phyloP scores from a whole-genome alignment of 163 green algal species.

The Scenedesmus sp. region DNA sequence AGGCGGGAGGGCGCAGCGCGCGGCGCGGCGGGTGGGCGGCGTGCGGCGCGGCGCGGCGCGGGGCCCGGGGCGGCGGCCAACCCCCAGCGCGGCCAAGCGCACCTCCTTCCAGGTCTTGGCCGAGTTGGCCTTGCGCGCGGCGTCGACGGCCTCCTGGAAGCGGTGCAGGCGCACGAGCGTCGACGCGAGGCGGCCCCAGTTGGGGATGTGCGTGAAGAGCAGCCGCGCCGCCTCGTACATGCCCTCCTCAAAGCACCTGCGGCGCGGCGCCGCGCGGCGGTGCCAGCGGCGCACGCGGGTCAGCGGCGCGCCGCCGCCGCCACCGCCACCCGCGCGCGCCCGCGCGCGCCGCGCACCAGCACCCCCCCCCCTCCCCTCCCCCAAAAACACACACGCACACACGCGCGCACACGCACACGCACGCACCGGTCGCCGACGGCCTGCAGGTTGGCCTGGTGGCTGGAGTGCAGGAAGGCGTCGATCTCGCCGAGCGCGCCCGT shows the following conservation, averaged over 20 bases:
- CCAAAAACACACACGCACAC: background rate
- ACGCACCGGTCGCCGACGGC: conserved; percentile 77
- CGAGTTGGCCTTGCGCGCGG: conserved; percentile 96
- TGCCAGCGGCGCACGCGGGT: too few relatives aligned
- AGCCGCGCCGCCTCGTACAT: conserved; percentile 95
- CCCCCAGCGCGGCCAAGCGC: background rate
- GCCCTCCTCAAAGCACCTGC: conserved; percentile 90
- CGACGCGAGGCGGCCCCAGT: conserved; percentile 92
- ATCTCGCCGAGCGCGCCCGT: conserved; percentile 89
- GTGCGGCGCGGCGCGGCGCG: background rate
- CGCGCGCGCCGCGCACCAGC: background rate
- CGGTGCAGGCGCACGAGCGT: conserved; percentile 91
- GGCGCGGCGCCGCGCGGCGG: background rate
- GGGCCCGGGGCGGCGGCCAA: background rate
- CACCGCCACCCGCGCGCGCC: too few relatives aligned
- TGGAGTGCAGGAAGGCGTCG: conserved; percentile 94
- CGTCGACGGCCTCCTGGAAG: conserved; percentile 86
- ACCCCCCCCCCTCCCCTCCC: too few relatives aligned
- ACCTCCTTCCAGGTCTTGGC: conserved; percentile 98
- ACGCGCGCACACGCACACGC: background rate
- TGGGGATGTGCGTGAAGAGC: conserved; percentile 94
- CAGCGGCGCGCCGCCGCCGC: too few relatives aligned
- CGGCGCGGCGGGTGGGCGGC: background rate
- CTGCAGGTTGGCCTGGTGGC: conserved; percentile 63
- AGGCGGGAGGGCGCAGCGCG: too few relatives aligned